Evolutionary conservation across 106 monocot species (phyloP).

Genomic region (Acorus calamus): DNA sequence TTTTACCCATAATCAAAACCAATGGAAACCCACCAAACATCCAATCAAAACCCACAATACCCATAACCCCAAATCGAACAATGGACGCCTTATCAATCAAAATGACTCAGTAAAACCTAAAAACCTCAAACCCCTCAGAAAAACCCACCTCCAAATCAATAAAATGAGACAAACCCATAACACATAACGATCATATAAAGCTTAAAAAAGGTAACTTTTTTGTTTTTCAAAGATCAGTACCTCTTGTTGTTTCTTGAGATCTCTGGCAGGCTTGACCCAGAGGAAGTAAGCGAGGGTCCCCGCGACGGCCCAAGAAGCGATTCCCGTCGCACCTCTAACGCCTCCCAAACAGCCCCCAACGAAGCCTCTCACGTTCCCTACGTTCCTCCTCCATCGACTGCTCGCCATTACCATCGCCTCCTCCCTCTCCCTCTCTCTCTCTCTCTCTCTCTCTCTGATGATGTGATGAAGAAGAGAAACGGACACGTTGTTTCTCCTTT

Average conservation of each 20-base stretch:
- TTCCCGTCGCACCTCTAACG: slow-evolving; percentile 60
- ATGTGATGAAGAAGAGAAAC: too few species aligned
- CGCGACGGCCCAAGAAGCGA: slow-evolving; percentile 88
- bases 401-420: slow-evolving; percentile 11
- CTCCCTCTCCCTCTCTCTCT: too few species aligned
- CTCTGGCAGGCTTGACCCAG: slow-evolving; percentile 76
- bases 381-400: slow-evolving; percentile 37
- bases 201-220: background rate
- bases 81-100: too few species aligned
- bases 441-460: too few species aligned
- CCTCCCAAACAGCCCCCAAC: slow-evolving; percentile 73
- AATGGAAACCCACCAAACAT: too few species aligned
- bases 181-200: background rate
- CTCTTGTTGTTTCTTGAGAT: slow-evolving; percentile 80
- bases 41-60: too few species aligned
- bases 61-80: too few species aligned
- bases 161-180: background rate
- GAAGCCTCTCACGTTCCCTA: slow-evolving; percentile 74
- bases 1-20: too few species aligned
- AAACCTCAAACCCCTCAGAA: too few species aligned
- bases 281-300: slow-evolving; percentile 87
- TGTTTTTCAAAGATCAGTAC: slow-evolving; percentile 11
- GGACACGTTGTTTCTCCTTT: too few species aligned
- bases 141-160: too few species aligned
- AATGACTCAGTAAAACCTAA: too few species aligned